A percentile compares a stretch with the other conserved stretches of the same genome.
Conservation (phyloP, 768 basidiomycete species). For the Coprinopsis sp. region DNA sequence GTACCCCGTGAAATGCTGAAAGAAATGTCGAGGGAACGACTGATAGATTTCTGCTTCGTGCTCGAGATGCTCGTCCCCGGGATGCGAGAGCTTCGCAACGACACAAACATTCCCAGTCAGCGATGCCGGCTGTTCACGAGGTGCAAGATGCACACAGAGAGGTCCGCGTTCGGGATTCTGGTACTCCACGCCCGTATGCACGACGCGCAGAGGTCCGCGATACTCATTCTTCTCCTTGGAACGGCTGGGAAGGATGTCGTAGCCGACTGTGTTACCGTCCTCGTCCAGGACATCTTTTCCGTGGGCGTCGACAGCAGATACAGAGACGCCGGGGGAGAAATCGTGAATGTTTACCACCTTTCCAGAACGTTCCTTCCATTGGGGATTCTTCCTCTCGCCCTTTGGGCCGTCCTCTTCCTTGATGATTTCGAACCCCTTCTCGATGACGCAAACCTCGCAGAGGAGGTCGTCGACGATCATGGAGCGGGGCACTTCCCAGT, state of each 20-base stretch:
- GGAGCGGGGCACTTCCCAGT: constrained; percentile 48
- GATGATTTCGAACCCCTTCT: constrained; percentile 15
- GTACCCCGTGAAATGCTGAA: constrained; percentile 46
- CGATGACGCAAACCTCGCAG: constrained; percentile 30
- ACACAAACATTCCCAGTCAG: constrained; percentile 35
- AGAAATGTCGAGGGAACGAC: constrained; percentile 39
- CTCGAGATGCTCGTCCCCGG: constrained; percentile 31
- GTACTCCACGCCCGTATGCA: constrained; percentile 16
- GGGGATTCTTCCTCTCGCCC: constrained; percentile 23
- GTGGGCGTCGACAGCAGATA: not conserved
- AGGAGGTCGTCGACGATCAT: constrained; percentile 29
- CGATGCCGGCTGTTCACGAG: not conserved
- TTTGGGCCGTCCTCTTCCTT: constrained; percentile 22
- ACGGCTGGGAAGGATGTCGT: not conserved
- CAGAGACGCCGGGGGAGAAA: not conserved
- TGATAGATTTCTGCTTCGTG: constrained; percentile 42
- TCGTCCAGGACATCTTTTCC: not conserved
- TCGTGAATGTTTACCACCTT: not conserved
- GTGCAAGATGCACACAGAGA: constrained; percentile 23
- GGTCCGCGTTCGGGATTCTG: constrained; percentile 25
- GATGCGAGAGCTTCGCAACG: constrained; percentile 39
- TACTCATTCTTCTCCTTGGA: not conserved
- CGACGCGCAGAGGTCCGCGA: not conserved
- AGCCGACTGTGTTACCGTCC: not conserved
- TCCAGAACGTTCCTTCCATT: constrained; percentile 4